Conservation (phyloP, 192 early-diverging fungal species). For the Entrophospora sp. region DNA sequence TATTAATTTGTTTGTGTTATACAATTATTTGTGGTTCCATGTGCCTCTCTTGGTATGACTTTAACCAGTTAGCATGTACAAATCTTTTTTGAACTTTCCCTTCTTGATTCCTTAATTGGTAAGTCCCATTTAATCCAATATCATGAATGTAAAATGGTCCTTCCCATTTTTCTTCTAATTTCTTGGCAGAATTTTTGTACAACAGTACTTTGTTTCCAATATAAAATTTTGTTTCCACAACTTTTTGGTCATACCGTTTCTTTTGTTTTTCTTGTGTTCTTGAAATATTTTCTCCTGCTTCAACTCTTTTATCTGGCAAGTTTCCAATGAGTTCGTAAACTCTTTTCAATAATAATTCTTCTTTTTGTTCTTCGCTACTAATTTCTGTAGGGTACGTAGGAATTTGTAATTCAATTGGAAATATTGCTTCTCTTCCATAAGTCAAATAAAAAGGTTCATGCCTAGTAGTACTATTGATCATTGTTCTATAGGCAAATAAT, state of each 20-base stretch:
- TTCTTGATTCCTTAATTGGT: background rate
- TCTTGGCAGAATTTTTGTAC: background rate
- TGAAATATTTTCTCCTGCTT: background rate
- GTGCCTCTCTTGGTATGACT: background rate
- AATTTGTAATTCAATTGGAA: background rate
- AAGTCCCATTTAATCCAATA: background rate
- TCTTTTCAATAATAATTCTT: background rate
- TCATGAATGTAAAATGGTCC: constrained; percentile 5
- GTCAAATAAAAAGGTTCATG: background rate
- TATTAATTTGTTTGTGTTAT: too few relatives aligned
- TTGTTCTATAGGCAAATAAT: background rate
- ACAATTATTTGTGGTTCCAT: too few relatives aligned
- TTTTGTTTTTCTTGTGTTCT: background rate
- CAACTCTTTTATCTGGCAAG: background rate
- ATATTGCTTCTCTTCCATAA: background rate
- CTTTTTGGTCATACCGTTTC: background rate
- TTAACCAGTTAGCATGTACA: background rate
- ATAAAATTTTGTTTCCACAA: background rate
- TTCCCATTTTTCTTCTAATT: background rate
- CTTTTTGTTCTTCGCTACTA: background rate
- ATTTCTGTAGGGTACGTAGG: background rate
- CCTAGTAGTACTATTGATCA: background rate
- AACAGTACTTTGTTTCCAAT: background rate
- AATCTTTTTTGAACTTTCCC: background rate
- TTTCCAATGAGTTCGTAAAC: background rate